phyloP scores from a whole-genome alignment of 1,284 basidiomycete species.

The Irpex sp. region DNA sequence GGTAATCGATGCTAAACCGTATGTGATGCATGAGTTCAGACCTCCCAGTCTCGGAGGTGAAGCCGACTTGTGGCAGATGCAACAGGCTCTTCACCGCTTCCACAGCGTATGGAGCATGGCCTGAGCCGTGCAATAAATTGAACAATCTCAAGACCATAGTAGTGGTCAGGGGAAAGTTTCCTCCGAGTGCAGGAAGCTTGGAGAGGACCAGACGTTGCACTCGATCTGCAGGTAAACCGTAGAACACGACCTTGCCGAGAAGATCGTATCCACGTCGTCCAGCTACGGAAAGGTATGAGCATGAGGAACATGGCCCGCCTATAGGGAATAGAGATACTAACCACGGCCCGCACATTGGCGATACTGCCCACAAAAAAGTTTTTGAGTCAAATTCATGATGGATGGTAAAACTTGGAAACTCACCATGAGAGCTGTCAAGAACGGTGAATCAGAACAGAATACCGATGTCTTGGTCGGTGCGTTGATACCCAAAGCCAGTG shows the following conservation, averaged over 20 bases:
- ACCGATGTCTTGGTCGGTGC: conserved; percentile 64
- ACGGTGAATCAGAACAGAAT: conserved; percentile 68
- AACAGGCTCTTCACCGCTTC: conserved; percentile 50
- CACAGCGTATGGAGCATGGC: conserved; percentile 43
- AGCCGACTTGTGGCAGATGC: conserved; percentile 53
- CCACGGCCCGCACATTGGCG: conserved; percentile 59
- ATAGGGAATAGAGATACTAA: conserved; percentile 4
- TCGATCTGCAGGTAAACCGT: conserved; percentile 58
- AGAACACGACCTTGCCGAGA: conserved; percentile 69
- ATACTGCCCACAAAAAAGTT: conserved; percentile 36
- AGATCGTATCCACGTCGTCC: conserved; percentile 69
- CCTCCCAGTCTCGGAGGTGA: conserved; percentile 48
- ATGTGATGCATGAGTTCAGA: conserved; percentile 61
- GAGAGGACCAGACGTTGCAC: conserved; percentile 63
- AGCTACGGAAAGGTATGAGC: conserved; percentile 33
- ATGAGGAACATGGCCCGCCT: no score
- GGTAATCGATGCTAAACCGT: conserved; percentile 70
- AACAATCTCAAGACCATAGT: conserved; percentile 62
- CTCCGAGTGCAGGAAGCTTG: conserved; percentile 56
- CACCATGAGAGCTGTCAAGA: conserved; percentile 61
- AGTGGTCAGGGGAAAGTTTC: conserved; percentile 63
- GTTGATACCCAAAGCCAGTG: conserved; percentile 72
- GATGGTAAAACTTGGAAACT: conserved; percentile 8
- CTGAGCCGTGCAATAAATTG: conserved; percentile 60
- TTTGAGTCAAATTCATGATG: background rate